A percentile compares a stretch with the other conserved stretches of the same genome.
These are phyloP conservation scores for Neofusicoccum umdonicola DNA, from an alignment of 2,329 filamentous ascomycete genomes.

Conservation along the genomic window DNA sequence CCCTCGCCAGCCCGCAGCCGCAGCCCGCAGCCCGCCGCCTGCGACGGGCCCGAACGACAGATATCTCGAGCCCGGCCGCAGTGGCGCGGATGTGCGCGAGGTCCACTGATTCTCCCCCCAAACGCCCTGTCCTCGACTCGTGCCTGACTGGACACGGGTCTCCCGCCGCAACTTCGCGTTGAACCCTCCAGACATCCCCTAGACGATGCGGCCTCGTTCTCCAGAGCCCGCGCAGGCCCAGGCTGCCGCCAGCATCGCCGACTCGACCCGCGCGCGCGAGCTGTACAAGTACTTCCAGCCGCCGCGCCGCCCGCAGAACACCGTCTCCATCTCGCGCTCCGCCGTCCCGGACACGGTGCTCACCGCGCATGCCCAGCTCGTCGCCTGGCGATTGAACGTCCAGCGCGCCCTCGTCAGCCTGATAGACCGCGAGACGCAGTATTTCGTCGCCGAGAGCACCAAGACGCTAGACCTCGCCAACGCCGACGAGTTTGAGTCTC, in stretches of 20 bases:
- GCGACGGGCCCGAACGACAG: background rate
- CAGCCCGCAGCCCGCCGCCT: background rate
- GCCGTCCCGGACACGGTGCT: conserved; percentile 30
- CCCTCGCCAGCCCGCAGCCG: background rate
- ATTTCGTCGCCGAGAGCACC: conserved; percentile 52
- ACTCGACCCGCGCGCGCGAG: conserved; percentile 24
- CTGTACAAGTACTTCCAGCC: conserved; percentile 31
- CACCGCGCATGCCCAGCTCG: conserved; percentile 36
- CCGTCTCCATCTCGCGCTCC: background rate
- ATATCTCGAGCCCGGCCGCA: conserved; percentile 9
- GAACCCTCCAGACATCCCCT: background rate
- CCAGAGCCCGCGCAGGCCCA: background rate
- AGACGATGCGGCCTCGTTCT: background rate
- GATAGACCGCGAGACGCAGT: conserved; percentile 49
- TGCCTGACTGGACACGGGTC: background rate
- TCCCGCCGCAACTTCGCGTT: background rate
- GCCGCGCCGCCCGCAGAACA: conserved; percentile 13
- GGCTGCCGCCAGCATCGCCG: background rate
- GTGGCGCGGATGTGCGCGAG: background rate
- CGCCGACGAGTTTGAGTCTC: conserved; percentile 29
- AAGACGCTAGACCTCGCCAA: conserved; percentile 40
- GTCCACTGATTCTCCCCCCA: background rate
- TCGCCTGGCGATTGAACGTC: conserved; percentile 35
- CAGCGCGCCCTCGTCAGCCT: conserved; percentile 42
- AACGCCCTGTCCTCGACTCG: background rate